Percentiles rank a stretch among this genome's conserved stretches.
Evolutionary conservation across 1,139 yeast species (phyloP).

Genomic region (Taphrina populina): DNA sequence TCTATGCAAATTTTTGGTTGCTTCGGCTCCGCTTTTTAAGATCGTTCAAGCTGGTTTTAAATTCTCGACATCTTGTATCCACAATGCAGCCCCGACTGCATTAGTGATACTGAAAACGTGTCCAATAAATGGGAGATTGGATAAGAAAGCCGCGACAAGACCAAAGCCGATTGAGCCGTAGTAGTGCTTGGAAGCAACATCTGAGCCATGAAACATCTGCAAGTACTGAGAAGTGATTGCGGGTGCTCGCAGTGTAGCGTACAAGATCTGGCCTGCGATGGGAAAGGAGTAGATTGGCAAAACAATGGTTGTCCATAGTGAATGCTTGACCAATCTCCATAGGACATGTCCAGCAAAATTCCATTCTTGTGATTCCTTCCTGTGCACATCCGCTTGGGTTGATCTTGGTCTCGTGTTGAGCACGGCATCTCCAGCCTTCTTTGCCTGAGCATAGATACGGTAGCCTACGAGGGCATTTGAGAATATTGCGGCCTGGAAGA

Average conservation of each 20-base stretch:
- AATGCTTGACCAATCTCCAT: conserved; percentile 12
- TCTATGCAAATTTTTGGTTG: neutral
- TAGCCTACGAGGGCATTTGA: conserved; percentile 16
- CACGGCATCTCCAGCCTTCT: conserved; percentile 14
- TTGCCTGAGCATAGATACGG: conserved; percentile 12
- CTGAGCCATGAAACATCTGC: neutral
- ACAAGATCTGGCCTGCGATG: conserved; percentile 3
- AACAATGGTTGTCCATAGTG: conserved; percentile 11
- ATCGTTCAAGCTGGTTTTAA: neutral
- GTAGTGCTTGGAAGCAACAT: neutral
- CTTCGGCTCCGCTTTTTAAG: neutral
- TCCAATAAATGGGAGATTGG: conserved; percentile 11
- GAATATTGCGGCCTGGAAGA: conserved; percentile 17
- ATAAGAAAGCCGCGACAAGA: conserved; percentile 6
- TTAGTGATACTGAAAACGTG: conserved; percentile 14
- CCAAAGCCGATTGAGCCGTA: conserved; percentile 15
- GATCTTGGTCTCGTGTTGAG: conserved; percentile 1
- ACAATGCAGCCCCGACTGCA: conserved; percentile 14
- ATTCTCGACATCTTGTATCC: conserved; percentile 16
- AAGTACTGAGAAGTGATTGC: conserved; percentile 5
- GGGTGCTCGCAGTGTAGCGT: conserved; percentile 10
- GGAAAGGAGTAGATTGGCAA: conserved; percentile 12
- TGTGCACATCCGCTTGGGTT: neutral
- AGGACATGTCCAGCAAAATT: neutral
- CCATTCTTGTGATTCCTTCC: conserved; percentile 4